Conservation (phyloP, 2,329 filamentous ascomycete genomes). For the Blumeriella jaapii region DNA sequence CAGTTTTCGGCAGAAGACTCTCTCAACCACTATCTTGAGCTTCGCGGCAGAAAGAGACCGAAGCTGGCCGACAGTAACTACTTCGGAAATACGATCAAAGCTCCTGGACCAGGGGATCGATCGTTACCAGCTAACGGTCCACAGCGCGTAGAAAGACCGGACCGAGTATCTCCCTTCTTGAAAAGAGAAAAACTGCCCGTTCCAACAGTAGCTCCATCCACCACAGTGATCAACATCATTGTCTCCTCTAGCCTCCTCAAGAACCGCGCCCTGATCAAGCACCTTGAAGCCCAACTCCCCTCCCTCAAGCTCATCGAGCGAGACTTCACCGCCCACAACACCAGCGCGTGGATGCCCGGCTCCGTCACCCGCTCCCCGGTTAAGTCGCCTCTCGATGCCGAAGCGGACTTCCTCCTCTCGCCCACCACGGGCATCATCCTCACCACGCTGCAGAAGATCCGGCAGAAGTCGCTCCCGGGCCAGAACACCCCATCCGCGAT, state of each 20-base stretch:
- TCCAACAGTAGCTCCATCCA: slow-evolving; percentile 10
- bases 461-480: slow-evolving; percentile 60
- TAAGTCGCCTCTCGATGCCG: slow-evolving; percentile 34
- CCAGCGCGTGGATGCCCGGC: slow-evolving; percentile 26
- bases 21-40: slow-evolving; percentile 39
- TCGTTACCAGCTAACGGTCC: neutral
- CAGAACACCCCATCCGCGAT: slow-evolving; percentile 37
- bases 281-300: slow-evolving; percentile 38
- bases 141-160: neutral
- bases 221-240: slow-evolving; percentile 33
- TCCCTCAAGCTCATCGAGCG: slow-evolving; percentile 45
- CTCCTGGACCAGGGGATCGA: neutral
- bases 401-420: slow-evolving; percentile 65
- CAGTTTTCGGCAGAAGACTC: slow-evolving; percentile 32
- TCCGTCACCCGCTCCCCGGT: slow-evolving; percentile 28
- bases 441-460: slow-evolving; percentile 59
- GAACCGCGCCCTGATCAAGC: slow-evolving; percentile 37
- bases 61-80: slow-evolving; percentile 23
- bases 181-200: slow-evolving; percentile 11
- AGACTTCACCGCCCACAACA: slow-evolving; percentile 38
- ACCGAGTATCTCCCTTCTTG: slow-evolving; percentile 10
- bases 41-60: slow-evolving; percentile 30
- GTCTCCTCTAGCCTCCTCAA: slow-evolving; percentile 37
- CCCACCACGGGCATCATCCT: slow-evolving; percentile 57
- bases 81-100: slow-evolving; percentile 11